Evolutionary conservation across 768 basidiomycete species (phyloP).

Genomic region (Mycena galericulata): DNA sequence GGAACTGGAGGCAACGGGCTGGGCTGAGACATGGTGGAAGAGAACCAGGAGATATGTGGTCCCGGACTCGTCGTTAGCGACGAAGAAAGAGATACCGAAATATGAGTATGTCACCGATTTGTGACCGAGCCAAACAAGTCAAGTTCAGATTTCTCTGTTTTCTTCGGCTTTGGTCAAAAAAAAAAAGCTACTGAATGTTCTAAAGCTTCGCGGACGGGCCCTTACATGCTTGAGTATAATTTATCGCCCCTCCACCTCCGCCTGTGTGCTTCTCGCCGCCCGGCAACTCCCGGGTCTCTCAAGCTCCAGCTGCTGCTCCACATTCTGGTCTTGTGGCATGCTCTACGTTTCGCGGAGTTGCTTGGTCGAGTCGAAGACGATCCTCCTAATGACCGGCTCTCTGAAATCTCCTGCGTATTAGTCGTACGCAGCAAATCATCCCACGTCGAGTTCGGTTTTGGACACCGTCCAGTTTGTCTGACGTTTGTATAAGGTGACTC

Average conservation of each 20-base stretch:
- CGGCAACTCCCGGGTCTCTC: conserved; percentile 8
- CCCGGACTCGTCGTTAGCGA: conserved; percentile 9
- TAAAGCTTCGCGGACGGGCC: conserved; percentile 10
- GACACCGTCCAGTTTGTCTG: neutral
- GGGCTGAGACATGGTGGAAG: conserved; percentile 31
- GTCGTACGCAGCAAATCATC: neutral
- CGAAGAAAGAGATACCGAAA: conserved; percentile 10
- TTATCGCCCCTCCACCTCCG: conserved; percentile 15
- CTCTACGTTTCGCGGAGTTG: neutral
- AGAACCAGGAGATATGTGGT: neutral
- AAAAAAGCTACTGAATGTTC: conserved; percentile 7
- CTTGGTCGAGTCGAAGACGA: neutral
- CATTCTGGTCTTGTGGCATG: neutral
- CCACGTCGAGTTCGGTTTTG: neutral
- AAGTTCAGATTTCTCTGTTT: neutral
- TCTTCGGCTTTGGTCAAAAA: neutral
- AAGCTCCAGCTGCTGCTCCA: neutral
- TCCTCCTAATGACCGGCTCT: neutral
- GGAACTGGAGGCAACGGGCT: conserved; percentile 52
- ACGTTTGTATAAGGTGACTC: neutral
- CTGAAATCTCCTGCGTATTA: neutral
- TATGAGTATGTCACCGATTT: no score
- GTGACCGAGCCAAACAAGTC: neutral
- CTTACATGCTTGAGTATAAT: conserved; percentile 25
- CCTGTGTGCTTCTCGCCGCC: neutral